Evolutionary conservation across 345 rosid genomes (phyloP).

Genomic region (Linum lewisii): DNA sequence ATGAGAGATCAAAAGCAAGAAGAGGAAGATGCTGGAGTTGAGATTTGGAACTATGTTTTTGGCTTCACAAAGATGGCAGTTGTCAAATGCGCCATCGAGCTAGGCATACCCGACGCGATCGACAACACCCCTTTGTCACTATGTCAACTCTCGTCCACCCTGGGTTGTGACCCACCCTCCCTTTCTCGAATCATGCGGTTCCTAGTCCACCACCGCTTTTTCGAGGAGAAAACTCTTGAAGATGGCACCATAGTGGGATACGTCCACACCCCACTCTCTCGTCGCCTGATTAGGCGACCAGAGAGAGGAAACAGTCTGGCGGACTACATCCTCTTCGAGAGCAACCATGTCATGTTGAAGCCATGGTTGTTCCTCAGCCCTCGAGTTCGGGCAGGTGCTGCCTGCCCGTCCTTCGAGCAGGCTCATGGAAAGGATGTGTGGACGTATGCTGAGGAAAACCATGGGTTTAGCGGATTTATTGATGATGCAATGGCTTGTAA

Average conservation of each 20-base stretch:
- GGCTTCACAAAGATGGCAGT: constrained; percentile 49
- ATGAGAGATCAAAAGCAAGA: constrained; percentile 3
- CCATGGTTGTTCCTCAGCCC: constrained; percentile 50
- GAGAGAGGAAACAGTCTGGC: constrained; percentile 23
- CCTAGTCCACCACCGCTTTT: constrained; percentile 37
- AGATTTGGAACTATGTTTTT: constrained; percentile 44
- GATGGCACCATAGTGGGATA: constrained; percentile 21
- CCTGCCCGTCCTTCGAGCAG: constrained; percentile 29
- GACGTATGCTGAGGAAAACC: constrained; percentile 34
- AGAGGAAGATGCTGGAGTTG: constrained; percentile 36
- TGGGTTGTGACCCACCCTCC: constrained; percentile 35
- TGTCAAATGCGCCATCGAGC: constrained; percentile 71
- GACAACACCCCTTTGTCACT: constrained; percentile 42
- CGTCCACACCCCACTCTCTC: constrained; percentile 49
- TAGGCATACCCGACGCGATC: constrained; percentile 55
- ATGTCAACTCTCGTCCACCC: constrained; percentile 36
- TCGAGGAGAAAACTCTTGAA: constrained; percentile 27
- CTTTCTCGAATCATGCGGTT: constrained; percentile 61
- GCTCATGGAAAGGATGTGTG: constrained; percentile 50
- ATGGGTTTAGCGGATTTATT: constrained; percentile 24
- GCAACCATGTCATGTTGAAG: constrained; percentile 41
- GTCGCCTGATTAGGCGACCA: constrained; percentile 30
- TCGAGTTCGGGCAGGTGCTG: constrained; percentile 16
- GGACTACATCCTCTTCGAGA: constrained; percentile 31
- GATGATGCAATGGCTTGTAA: constrained; percentile 62